Evolutionary conservation across 306 rosid genomes (phyloP).

Genomic region (Sophora flavescens): DNA sequence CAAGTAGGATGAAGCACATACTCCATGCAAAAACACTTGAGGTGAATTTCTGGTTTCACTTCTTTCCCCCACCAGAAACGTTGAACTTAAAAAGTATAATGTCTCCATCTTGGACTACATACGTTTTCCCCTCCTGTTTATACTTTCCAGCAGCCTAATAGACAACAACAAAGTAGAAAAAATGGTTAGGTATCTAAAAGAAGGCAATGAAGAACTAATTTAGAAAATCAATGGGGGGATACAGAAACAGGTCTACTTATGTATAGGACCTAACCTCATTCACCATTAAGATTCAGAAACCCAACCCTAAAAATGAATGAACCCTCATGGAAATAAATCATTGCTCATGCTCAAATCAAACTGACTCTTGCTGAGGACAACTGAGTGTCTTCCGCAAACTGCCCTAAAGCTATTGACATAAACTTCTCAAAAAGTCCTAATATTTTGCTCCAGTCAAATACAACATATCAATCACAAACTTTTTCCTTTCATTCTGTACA

Average conservation of each 20-base stretch:
- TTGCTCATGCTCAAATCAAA: not conserved
- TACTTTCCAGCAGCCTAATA: slow-evolving; percentile 89
- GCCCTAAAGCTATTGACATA: not conserved
- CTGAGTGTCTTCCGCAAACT: not conserved
- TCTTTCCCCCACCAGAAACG: slow-evolving; percentile 97
- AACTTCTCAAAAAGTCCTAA: not conserved
- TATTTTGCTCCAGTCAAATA: not conserved
- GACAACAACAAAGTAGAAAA: slow-evolving; percentile 28
- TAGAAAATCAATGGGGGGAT: not conserved
- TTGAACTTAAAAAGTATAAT: slow-evolving; percentile 92
- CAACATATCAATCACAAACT: not conserved
- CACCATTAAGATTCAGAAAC: not conserved
- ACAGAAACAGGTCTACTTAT: not conserved
- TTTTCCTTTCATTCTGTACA: slow-evolving; percentile 1
- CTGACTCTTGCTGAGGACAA: not conserved
- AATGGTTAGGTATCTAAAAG: not conserved
- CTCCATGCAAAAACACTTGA: slow-evolving; percentile 34
- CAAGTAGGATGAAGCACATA: slow-evolving; percentile 34
- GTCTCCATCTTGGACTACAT: slow-evolving; percentile 95
- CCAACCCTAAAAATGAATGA: not conserved
- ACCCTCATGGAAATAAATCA: not conserved
- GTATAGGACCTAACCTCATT: not conserved
- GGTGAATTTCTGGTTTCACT: slow-evolving; percentile 57
- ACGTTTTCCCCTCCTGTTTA: slow-evolving; percentile 94
- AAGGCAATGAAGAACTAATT: not conserved